Evolutionary conservation across 257 asterid genomes (phyloP).

Genomic region (Gentiana straminea): DNA sequence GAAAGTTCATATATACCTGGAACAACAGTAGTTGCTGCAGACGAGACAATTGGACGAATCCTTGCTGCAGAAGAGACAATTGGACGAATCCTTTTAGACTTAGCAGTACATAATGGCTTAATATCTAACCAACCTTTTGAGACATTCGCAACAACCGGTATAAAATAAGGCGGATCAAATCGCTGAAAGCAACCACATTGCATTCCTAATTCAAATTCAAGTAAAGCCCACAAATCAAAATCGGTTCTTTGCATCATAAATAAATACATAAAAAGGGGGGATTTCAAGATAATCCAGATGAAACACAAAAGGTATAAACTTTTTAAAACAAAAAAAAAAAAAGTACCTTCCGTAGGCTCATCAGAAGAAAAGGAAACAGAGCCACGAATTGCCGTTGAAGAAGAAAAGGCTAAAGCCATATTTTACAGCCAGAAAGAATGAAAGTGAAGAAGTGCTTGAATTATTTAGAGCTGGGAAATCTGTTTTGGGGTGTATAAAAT

Average conservation of each 20-base stretch:
- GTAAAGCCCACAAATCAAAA: neutral
- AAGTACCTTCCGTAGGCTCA: slow-evolving; percentile 41
- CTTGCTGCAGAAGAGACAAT: slow-evolving; percentile 23
- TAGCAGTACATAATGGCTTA: slow-evolving; percentile 59
- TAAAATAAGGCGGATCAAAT: slow-evolving; percentile 25
- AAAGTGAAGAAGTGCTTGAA: neutral
- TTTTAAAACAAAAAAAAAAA: neutral
- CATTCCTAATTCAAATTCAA: neutral
- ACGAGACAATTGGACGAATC: slow-evolving; percentile 13
- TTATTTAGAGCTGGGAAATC: neutral
- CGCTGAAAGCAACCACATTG: neutral
- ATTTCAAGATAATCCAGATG: neutral
- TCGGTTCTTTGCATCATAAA: neutral
- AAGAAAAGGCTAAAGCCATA: slow-evolving; percentile 54
- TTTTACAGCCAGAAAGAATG: neutral
- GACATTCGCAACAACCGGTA: slow-evolving; percentile 26
- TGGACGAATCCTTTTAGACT: slow-evolving; percentile 12
- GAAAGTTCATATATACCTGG: slow-evolving; percentile 11
- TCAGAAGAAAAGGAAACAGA: slow-evolving; percentile 27
- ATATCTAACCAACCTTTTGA: slow-evolving; percentile 28
- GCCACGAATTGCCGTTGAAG: slow-evolving; percentile 38
- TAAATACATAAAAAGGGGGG: neutral
- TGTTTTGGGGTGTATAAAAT: neutral
- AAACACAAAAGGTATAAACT: neutral
- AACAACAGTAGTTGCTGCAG: slow-evolving; percentile 21